These are phyloP conservation scores for Dalbergia cochinchinensis DNA, from an alignment of 306 rosid genomes.

Conservation along the genomic window DNA sequence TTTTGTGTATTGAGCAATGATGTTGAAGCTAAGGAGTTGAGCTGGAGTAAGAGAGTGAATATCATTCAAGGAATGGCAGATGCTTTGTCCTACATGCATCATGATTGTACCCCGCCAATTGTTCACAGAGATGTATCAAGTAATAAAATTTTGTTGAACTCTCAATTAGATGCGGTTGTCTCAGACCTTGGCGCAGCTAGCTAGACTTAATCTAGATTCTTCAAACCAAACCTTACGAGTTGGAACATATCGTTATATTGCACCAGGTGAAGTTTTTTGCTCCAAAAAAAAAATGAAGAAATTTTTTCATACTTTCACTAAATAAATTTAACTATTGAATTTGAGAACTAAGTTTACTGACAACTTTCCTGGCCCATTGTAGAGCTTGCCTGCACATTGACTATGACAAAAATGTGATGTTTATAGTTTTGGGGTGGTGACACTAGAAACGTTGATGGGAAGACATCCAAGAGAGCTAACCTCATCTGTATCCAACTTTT, in stretches of 20 bases:
- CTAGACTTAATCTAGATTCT: constrained; percentile 30
- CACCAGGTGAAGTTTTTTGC: neutral
- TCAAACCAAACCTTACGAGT: neutral
- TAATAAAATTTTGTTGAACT: constrained; percentile 33
- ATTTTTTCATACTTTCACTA: too few species aligned
- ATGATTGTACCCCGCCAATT: constrained; percentile 24
- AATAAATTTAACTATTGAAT: neutral
- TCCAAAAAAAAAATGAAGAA: neutral
- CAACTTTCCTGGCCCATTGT: neutral
- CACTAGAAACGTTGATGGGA: constrained; percentile 24
- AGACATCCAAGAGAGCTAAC: neutral
- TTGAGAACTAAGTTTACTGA: neutral
- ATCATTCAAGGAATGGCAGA: neutral
- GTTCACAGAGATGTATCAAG: constrained; percentile 36
- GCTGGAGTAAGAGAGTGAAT: constrained; percentile 27
- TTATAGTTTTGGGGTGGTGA: constrained; percentile 18
- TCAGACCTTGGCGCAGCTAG: constrained; percentile 21
- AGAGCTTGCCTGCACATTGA: constrained; percentile 14
- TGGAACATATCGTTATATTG: constrained; percentile 31
- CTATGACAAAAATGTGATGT: constrained; percentile 23
- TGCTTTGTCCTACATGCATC: constrained; percentile 38
- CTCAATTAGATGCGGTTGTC: constrained; percentile 12
- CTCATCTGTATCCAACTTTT: neutral
- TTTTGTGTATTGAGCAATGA: neutral
- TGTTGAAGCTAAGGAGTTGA: constrained; percentile 1